These are phyloP conservation scores for Microcos paniculata DNA, from an alignment of 345 rosid genomes.

Conservation along the genomic window DNA sequence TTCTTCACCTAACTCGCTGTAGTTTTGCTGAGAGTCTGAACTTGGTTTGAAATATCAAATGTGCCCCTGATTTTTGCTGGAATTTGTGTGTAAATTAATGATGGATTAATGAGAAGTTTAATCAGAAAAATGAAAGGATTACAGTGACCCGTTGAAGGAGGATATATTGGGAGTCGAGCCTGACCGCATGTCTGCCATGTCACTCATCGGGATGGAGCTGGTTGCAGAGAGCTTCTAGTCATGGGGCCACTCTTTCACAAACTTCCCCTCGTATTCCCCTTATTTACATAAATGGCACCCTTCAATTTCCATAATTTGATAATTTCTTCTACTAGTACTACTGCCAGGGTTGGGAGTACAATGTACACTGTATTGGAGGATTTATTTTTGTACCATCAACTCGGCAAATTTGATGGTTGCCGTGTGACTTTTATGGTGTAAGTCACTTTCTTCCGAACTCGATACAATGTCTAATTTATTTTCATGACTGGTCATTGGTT, in stretches of 20 bases:
- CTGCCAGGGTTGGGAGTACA: too few relatives aligned
- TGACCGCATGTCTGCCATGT: conserved; percentile 3
- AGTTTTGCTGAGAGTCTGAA: not conserved
- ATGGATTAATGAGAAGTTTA: not conserved
- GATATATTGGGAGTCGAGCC: not conserved
- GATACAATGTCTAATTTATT: not conserved
- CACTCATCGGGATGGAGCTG: not conserved
- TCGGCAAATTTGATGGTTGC: not conserved
- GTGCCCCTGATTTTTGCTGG: not conserved
- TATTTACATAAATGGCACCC: not conserved
- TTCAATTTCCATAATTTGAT: too few relatives aligned
- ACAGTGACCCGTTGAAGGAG: not conserved
- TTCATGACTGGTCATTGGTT: not conserved
- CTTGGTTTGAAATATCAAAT: not conserved
- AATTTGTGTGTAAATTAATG: not conserved
- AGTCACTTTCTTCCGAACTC: not conserved
- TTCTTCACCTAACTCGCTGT: not conserved
- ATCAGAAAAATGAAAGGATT: not conserved
- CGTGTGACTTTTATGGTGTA: not conserved
- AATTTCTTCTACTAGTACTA: too few relatives aligned
- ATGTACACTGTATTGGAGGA: too few relatives aligned
- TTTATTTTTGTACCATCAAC: not conserved
- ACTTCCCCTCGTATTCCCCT: not conserved
- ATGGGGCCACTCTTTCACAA: not conserved
- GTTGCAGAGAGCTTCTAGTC: not conserved